Conservation (phyloP, 768 basidiomycete genomes). For the Boletus coccyginus region DNA sequence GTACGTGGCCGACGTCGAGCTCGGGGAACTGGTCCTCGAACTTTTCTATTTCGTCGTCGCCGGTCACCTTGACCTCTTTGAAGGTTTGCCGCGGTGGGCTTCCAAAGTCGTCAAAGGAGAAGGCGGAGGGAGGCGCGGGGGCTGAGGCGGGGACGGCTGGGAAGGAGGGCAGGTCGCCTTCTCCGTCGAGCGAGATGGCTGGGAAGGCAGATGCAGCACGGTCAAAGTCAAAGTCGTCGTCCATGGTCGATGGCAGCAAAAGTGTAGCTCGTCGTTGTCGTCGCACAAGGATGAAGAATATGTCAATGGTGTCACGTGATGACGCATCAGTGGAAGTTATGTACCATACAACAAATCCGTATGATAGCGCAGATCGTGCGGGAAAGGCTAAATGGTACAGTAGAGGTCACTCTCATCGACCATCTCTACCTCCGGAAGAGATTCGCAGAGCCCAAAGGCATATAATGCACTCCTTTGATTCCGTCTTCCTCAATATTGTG, state of each 20-base stretch:
- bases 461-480: conserved; percentile 1
- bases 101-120: conserved; percentile 69
- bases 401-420: too few species aligned
- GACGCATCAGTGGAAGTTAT: too few species aligned
- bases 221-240: conserved; percentile 76
- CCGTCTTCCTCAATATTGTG: neutral
- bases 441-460: too few species aligned
- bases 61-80: conserved; percentile 75
- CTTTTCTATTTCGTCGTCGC: conserved; percentile 80
- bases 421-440: too few species aligned
- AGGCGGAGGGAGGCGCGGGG: conserved; percentile 39
- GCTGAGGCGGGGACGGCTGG: conserved; percentile 25
- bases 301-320: conserved; percentile 15
- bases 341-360: too few species aligned
- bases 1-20: conserved; percentile 51
- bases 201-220: conserved; percentile 81
- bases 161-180: conserved; percentile 50
- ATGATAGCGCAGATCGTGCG: too few species aligned
- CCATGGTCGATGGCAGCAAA: conserved; percentile 15
- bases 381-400: too few species aligned
- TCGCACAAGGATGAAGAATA: neutral
- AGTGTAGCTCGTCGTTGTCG: neutral
- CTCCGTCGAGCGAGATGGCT: conserved; percentile 75
- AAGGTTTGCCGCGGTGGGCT: conserved; percentile 38
- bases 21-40: conserved; percentile 88